Percentiles rank a stretch among this genome's conserved stretches.
Conservation (phyloP, 2,329 filamentous ascomycete genomes). For the Nectriaceae sp. region DNA sequence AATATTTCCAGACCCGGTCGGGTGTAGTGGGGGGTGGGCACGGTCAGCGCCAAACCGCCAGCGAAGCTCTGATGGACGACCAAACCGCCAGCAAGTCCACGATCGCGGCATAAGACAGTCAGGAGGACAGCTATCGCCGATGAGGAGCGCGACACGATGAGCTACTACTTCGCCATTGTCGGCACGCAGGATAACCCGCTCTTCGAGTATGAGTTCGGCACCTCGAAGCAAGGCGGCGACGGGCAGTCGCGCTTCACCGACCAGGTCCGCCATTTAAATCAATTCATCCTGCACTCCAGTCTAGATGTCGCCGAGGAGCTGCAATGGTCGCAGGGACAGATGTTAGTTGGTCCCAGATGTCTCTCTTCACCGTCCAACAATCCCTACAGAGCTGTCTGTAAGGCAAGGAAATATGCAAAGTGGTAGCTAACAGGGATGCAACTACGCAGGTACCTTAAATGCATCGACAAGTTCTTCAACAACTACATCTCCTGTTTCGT, state of each 20-base stretch:
- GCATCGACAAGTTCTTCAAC: slow-evolving; percentile 95
- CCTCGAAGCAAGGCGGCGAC: slow-evolving; percentile 93
- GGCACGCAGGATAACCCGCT: slow-evolving; percentile 94
- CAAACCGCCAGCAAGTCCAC: background rate
- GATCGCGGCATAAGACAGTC: no score
- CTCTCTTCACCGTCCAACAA: background rate
- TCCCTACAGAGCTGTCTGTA: no score
- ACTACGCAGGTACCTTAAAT: slow-evolving; percentile 82
- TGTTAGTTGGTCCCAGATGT: slow-evolving; percentile 56
- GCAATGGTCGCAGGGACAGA: slow-evolving; percentile 85
- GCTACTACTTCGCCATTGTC: slow-evolving; percentile 97
- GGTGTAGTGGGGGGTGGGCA: slow-evolving; percentile 1
- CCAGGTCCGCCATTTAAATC: slow-evolving; percentile 89
- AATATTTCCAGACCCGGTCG: slow-evolving; percentile 27
- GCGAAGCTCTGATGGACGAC: background rate
- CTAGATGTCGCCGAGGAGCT: slow-evolving; percentile 95
- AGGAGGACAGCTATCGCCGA: slow-evolving; percentile 16
- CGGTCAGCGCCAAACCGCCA: background rate
- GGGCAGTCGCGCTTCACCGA: slow-evolving; percentile 86
- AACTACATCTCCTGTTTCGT: slow-evolving; percentile 95
- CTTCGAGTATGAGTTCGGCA: slow-evolving; percentile 97
- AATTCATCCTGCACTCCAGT: slow-evolving; percentile 93
- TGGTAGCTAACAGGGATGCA: background rate
- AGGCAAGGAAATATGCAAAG: background rate
- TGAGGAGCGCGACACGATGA: slow-evolving; percentile 62